phyloP scores from a whole-genome alignment of 371 early-diverging fungal species.

The Lichtheimia ornata region DNA sequence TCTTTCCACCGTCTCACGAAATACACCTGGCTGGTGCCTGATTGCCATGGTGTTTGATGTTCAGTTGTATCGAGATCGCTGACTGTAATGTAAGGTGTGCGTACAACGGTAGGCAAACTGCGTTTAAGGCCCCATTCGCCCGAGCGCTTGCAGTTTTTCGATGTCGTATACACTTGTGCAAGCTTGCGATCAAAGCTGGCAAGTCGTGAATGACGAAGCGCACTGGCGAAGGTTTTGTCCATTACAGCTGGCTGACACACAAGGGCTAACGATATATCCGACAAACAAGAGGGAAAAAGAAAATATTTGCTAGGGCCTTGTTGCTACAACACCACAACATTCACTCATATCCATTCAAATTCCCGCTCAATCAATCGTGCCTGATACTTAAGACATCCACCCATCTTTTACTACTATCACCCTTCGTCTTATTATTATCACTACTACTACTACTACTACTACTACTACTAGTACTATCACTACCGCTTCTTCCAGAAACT shows the following conservation, averaged over 20 bases:
- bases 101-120: constrained; percentile 65
- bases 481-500: not conserved
- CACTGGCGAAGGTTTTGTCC: constrained; percentile 73
- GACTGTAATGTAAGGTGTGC: constrained; percentile 62
- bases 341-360: too few relatives aligned
- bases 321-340: too few relatives aligned
- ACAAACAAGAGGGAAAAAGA: too few relatives aligned
- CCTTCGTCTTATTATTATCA: too few relatives aligned
- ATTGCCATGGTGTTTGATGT: constrained; percentile 74
- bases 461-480: too few relatives aligned
- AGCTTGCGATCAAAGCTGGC: constrained; percentile 70
- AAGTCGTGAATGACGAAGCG: constrained; percentile 73
- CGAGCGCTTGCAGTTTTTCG: constrained; percentile 43
- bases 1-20: constrained; percentile 69
- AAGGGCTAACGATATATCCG: too few relatives aligned
- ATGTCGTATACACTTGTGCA: constrained; percentile 74
- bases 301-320: too few relatives aligned
- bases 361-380: too few relatives aligned
- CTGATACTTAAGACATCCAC: too few relatives aligned
- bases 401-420: too few relatives aligned
- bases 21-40: constrained; percentile 54
- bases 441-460: too few relatives aligned
- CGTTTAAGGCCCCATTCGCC: constrained; percentile 86
- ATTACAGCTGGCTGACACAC: constrained; percentile 25
- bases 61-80: constrained; percentile 71